phyloP scores from a whole-genome alignment of 2,329 filamentous ascomycete genomes.

The Ascochyta clinopodiicola region DNA sequence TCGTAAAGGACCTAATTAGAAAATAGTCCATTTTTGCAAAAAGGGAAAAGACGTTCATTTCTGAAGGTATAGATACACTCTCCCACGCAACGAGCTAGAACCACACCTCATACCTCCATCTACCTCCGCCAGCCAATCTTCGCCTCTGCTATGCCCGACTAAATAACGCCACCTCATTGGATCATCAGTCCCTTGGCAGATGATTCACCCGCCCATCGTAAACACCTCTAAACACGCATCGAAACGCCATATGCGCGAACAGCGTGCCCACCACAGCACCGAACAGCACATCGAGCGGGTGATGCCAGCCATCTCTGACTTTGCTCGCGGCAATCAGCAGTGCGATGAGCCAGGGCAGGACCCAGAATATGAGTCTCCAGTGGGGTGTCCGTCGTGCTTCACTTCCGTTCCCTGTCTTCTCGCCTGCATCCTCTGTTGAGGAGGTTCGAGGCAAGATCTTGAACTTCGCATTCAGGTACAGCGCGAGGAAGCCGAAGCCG shows the following conservation, averaged over 20 bases:
- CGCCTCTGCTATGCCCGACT: no score
- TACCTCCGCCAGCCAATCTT: no score
- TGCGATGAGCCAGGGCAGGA: conserved; percentile 68
- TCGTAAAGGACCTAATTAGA: no score
- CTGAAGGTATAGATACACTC: no score
- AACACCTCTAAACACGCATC: conserved; percentile 61
- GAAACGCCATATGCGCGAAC: conserved; percentile 67
- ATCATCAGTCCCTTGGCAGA: conserved; percentile 11
- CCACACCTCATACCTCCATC: no score
- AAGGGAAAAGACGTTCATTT: no score
- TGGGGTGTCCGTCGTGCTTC: conserved; percentile 58
- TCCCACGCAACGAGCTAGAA: no score
- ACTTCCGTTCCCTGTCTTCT: neutral
- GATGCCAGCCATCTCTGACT: conserved; percentile 71
- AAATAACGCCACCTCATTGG: no score
- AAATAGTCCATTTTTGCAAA: no score
- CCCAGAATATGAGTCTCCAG: conserved; percentile 71
- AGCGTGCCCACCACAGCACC: conserved; percentile 67
- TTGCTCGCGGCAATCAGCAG: conserved; percentile 69
- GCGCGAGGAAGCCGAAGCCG: conserved; percentile 38
- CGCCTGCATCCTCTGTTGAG: conserved; percentile 3
- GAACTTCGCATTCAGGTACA: conserved; percentile 39
- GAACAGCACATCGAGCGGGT: conserved; percentile 72
- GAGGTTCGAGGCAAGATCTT: conserved; percentile 16
- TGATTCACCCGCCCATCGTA: conserved; percentile 28